Evolutionary conservation across 805 yeast genomes (phyloP), one percentile per base, ranked within the genome.

Genomic region (Schwanniomyces sp.): DNA sequence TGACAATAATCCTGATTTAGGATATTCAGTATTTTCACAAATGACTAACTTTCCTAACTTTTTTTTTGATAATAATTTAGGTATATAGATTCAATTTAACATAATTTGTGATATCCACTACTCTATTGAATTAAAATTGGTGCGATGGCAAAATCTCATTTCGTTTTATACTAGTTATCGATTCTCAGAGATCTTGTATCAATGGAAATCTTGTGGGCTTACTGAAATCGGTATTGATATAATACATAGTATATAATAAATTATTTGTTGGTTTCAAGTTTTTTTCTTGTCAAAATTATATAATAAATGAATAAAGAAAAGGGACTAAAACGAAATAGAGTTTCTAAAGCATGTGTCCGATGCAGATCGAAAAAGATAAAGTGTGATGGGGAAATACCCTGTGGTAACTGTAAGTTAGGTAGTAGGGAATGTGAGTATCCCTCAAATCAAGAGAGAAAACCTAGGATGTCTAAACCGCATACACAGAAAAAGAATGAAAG

Each of bases 281-380:
- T 21, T 21, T 21, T 21, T 21, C 5, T 21, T 21, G n/a, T 7
- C 14, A 32, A 14, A 16, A 7, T 6, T 32, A 16, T 32, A 32
- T 14, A 32, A 10, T 30, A 16, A 37, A 37, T 37, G 40, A 18
- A 21, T 37, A 21, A 18, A 16, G 40, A 37, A 21, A 18, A 10
- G 17, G 27, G 27, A 37, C 16, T 4, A 30, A 45, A 41, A 34
- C 40, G 48, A 28, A 37, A 45, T 32, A 45, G 48, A 28, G 44
- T 45, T 16, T 27, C 48, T 6, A 45, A 34, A 40, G 84, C 82
- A 8, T 80, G 85, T 54, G 79, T 74, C 50, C 66, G 64, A 45
- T 80, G 85, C 52, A 61, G 83, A 14, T 57, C 57, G 45, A 66
- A 78, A 37, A 80, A 80, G 54, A 72, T 77, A 48, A 78, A 76